Conservation (phyloP, 2,329 filamentous ascomycete species). For the Colletotrichum lupini region DNA sequence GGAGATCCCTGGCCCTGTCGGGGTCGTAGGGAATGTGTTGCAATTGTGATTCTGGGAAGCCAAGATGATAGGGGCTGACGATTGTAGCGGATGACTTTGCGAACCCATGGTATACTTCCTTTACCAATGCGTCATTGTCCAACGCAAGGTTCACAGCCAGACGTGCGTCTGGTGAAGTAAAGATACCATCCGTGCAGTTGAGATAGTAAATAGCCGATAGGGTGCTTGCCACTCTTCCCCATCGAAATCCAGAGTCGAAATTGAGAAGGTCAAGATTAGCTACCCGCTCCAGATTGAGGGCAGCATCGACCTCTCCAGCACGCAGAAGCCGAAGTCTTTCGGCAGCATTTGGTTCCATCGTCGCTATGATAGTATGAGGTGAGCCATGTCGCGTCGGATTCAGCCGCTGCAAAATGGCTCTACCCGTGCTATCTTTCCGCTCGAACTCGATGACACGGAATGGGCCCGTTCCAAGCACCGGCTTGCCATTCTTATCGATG, state of each 20-base stretch:
- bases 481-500: not conserved
- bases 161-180: not conserved
- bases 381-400: not conserved
- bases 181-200: slow-evolving; percentile 18
- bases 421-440: not conserved
- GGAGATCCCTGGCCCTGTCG: not conserved
- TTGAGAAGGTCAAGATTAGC: not conserved
- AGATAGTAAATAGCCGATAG: slow-evolving; percentile 25
- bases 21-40: not conserved
- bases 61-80: slow-evolving; percentile 12
- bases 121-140: slow-evolving; percentile 7
- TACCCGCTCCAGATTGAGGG: slow-evolving; percentile 14
- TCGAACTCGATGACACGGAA: slow-evolving; percentile 18
- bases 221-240: slow-evolving; percentile 12
- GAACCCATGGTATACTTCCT: slow-evolving; percentile 15
- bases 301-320: not conserved
- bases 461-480: slow-evolving; percentile 14
- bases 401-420: not conserved
- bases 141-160: slow-evolving; percentile 8
- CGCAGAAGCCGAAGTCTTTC: not conserved
- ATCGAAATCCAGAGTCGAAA: not conserved
- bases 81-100: slow-evolving; percentile 4
- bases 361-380: not conserved
- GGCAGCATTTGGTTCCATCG: not conserved
- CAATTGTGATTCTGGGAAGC: not conserved